phyloP scores from a whole-genome alignment of 805 yeast species.

The Nakazawaea siamensis region DNA sequence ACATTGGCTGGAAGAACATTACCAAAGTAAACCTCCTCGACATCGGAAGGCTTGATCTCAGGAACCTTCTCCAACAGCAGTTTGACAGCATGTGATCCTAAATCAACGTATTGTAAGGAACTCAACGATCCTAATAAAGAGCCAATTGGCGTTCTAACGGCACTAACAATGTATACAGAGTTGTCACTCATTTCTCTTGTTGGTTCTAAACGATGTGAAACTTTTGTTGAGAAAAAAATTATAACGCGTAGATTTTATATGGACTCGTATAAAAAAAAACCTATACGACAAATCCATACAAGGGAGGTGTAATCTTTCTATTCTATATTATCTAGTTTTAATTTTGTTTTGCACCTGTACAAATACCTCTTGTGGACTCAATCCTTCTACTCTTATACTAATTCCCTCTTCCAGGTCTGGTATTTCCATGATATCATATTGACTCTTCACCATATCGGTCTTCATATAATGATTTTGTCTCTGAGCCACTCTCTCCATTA shows the following conservation, averaged over 20 bases:
- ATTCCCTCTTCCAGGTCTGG: slow-evolving; percentile 37
- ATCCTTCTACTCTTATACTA: slow-evolving; percentile 1
- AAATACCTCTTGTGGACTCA: slow-evolving; percentile 2
- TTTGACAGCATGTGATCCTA: slow-evolving; percentile 89
- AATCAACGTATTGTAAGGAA: slow-evolving; percentile 69
- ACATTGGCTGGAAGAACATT: slow-evolving; percentile 87
- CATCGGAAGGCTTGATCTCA: slow-evolving; percentile 63
- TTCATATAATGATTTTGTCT: slow-evolving; percentile 85
- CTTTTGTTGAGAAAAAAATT: no score
- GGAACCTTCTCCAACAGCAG: slow-evolving; percentile 83
- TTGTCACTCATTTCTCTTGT: slow-evolving; percentile 11
- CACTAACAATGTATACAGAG: slow-evolving; percentile 79
- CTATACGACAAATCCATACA: no score
- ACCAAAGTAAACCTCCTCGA: slow-evolving; percentile 89
- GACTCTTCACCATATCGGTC: slow-evolving; percentile 73
- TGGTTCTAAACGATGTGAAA: neutral
- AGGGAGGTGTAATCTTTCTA: no score
- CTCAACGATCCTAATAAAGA: slow-evolving; percentile 83
- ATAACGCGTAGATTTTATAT: neutral
- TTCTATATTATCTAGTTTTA: neutral
- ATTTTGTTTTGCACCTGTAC: neutral
- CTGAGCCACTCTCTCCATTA: slow-evolving; percentile 49
- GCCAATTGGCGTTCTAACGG: slow-evolving; percentile 94
- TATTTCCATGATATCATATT: slow-evolving; percentile 64
- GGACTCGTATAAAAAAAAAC: no score